Base-by-base conservation (phyloP, 306 rosid species). In the Cicer yamashitae region DNA sequence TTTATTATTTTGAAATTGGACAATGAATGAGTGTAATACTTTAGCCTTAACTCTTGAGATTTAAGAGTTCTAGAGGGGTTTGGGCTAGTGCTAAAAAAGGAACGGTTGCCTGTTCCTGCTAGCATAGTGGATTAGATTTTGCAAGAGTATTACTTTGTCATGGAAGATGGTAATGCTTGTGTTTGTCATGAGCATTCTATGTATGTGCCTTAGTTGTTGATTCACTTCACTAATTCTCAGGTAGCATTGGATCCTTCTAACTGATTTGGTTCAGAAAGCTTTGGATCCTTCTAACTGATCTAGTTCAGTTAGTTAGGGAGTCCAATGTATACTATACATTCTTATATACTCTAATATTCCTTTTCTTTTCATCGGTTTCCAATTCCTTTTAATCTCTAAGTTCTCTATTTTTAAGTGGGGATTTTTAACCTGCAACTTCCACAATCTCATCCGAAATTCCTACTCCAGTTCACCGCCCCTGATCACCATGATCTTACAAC, bases 111-210 rank as follows among this genome's bases (percentile, higher is more conserved):
- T 72, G 18, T 34, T 72, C 61, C 50, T 52, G 13, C 53, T 40
- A 52, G 41, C 54, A 17, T 39, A 43, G 39, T 37, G 43, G 47
- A 17, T 67, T 30, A 66, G 66, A 30, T 67, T 64, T 56, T 22
- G 43, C 2, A 7, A 30, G 48, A 64, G 69, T 9, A 43, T 6
- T 73, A 17, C 62, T 44, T 38, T 48, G 60, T 41, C 17, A 34
- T 52, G 68, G 37, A 6, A 37, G 63, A 65, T 52, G 64, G 11
- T 79, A 57, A 37, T 67, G 75, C 54, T 56, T 11, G 25, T 69
- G 54, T 48, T 17, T 47, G 8, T 44, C 64, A 5, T 47, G 6
- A 37, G 51, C 11, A 6, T 44, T 68, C 69, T 9, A 10, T 34
- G 70, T 25, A 8, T 46, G 69, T 68, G 68, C 6, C 25, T 56